Evolutionary conservation across 352 stramenopile species (phyloP).

Genomic region (Globisporangium takayamanum): DNA sequence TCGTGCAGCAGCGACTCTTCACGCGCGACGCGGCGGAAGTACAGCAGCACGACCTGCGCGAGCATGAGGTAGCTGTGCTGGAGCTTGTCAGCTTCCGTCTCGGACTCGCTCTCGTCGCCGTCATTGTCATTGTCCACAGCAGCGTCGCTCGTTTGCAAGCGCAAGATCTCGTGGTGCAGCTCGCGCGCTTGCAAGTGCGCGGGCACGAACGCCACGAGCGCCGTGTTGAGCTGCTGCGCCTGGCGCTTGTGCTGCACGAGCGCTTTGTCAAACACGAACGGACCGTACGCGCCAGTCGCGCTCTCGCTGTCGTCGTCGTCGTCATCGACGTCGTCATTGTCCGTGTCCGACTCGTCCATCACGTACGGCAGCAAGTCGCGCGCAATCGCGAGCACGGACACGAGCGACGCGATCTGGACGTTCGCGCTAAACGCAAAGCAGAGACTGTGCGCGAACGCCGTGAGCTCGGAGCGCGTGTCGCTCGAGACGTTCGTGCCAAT

Average conservation of each 20-base stretch:
- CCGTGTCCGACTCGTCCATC: constrained; percentile 61
- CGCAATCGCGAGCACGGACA: constrained; percentile 53
- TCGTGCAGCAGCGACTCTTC: constrained; percentile 53
- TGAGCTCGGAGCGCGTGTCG: constrained; percentile 37
- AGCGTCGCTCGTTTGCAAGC: constrained; percentile 17
- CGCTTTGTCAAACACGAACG: constrained; percentile 33
- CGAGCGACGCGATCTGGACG: constrained; percentile 51
- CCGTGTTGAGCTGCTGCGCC: constrained; percentile 51
- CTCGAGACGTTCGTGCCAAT: constrained; percentile 17
- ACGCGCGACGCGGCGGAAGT: constrained; percentile 71
- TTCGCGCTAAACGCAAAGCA: constrained; percentile 49
- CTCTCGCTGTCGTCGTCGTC: constrained; percentile 26
- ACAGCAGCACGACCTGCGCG: constrained; percentile 69
- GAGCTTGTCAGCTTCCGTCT: constrained; percentile 30
- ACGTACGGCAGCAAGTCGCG: constrained; percentile 61
- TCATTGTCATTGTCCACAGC: constrained; percentile 17
- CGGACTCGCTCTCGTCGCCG: constrained; percentile 15
- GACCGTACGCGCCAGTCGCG: constrained; percentile 34
- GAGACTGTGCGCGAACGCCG: constrained; percentile 63
- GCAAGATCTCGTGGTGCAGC: constrained; percentile 70
- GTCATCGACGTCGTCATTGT: constrained; percentile 69
- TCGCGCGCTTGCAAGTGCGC: constrained; percentile 56
- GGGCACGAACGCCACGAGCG: constrained; percentile 63
- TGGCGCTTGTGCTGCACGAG: constrained; percentile 30
- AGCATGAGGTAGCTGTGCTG: constrained; percentile 79